Conservation (phyloP, 2,329 filamentous ascomycete genomes). For the Fusarium torulosum region DNA sequence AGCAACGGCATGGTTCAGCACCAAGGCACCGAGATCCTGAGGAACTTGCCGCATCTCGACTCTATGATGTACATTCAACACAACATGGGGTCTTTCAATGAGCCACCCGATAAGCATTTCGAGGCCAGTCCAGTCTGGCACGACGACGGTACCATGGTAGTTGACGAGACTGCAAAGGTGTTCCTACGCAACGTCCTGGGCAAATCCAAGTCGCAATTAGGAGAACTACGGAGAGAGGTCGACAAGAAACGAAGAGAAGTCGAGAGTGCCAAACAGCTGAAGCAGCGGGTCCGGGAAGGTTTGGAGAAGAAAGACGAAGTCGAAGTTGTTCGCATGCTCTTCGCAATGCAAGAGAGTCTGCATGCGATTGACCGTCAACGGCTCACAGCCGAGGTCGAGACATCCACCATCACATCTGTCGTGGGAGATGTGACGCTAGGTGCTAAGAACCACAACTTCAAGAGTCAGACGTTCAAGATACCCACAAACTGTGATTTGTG, state of each 20-base stretch:
- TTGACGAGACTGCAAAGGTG: conserved; percentile 87
- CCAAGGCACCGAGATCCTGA: conserved; percentile 82
- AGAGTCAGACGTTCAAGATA: conserved; percentile 98
- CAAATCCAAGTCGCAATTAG: conserved; percentile 88
- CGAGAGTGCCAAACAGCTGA: conserved; percentile 78
- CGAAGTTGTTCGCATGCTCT: conserved; percentile 84
- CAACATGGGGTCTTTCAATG: conserved; percentile 85
- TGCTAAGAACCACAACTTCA: conserved; percentile 96
- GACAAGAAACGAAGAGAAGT: conserved; percentile 90
- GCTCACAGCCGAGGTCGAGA: conserved; percentile 91
- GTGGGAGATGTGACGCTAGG: conserved; percentile 94
- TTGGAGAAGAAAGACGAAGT: conserved; percentile 92
- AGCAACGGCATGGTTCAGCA: conserved; percentile 79
- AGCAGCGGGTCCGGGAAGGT: conserved; percentile 83
- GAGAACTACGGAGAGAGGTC: conserved; percentile 83
- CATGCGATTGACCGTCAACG: conserved; percentile 87
- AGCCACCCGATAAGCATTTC: conserved; percentile 86
- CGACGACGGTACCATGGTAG: conserved; percentile 87
- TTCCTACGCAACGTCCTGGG: conserved; percentile 91
- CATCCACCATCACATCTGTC: conserved; percentile 88
- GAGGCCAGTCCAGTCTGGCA: conserved; percentile 98
- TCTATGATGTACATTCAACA: conserved; percentile 98
- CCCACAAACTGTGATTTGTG: conserved; percentile 98
- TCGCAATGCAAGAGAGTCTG: conserved; percentile 84
- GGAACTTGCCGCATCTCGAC: conserved; percentile 90